A percentile compares a stretch with the other conserved stretches of the same genome.
Evolutionary conservation across 1,139 yeast species (phyloP).

Genomic region (Candida freyschussii): DNA sequence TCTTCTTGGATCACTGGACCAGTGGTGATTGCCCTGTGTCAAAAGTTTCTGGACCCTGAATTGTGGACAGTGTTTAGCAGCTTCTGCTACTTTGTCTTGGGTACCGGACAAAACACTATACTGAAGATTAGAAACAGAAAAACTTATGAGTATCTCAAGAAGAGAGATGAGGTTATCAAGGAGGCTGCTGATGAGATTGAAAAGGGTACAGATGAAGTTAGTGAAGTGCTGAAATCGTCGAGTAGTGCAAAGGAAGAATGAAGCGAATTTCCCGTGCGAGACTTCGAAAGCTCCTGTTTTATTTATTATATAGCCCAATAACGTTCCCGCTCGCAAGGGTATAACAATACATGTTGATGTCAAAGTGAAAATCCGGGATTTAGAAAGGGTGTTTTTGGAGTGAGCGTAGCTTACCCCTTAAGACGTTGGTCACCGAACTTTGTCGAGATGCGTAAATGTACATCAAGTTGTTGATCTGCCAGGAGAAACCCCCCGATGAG

Average conservation of each 20-base stretch:
- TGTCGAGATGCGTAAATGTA: no score
- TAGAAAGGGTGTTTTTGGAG: no score
- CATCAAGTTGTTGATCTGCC: no score
- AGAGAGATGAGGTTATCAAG: conserved; percentile 20
- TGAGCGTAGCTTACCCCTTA: no score
- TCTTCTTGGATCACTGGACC: conserved; percentile 65
- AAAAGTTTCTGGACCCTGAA: conserved; percentile 63
- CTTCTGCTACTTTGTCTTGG: conserved; percentile 65
- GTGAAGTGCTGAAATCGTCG: conserved; percentile 5
- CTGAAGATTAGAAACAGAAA: conserved; percentile 43
- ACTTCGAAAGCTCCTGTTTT: no score
- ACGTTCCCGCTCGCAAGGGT: no score
- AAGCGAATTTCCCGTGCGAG: conserved; percentile 1
- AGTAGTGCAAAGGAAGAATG: conserved; percentile 1
- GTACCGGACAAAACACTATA: conserved; percentile 72
- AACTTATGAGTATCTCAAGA: conserved; percentile 23
- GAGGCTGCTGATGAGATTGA: conserved; percentile 11
- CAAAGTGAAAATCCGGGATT: no score
- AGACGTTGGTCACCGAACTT: no score
- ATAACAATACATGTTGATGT: no score
- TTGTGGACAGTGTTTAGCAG: conserved; percentile 86
- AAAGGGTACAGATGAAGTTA: conserved; percentile 7
- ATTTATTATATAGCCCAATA: no score
- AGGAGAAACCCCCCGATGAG: no score
- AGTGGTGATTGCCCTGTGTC: conserved; percentile 64